phyloP scores from a whole-genome alignment of 208 protist species.

The Leishmania gerbilli region DNA sequence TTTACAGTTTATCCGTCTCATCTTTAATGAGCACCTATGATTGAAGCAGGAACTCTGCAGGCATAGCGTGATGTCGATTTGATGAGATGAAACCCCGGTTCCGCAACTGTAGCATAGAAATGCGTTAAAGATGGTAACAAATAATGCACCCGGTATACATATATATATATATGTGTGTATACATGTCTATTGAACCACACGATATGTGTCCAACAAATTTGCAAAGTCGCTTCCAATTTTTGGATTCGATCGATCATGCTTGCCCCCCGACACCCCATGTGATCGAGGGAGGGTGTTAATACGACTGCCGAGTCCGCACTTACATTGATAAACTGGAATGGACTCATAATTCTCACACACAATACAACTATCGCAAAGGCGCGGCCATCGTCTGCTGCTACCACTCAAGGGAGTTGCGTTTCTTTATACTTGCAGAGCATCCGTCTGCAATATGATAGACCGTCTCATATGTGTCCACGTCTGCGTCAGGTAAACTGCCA shows the following conservation, averaged over 20 bases:
- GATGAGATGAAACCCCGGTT: constrained; percentile 26
- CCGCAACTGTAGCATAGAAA: constrained; percentile 55
- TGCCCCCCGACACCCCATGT: constrained; percentile 40
- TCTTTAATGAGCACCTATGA: constrained; percentile 46
- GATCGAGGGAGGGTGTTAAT: constrained; percentile 20
- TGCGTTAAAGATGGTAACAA: constrained; percentile 33
- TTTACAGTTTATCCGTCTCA: constrained; percentile 30
- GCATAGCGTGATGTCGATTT: constrained; percentile 30
- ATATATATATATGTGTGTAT: background rate
- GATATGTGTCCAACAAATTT: constrained; percentile 26
- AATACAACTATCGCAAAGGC: constrained; percentile 34
- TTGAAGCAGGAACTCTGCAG: constrained; percentile 51
- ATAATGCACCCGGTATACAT: background rate
- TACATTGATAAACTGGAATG: constrained; percentile 25
- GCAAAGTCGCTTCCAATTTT: constrained; percentile 37
- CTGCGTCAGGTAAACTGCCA: constrained; percentile 23
- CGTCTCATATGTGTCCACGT: constrained; percentile 40
- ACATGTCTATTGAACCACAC: background rate
- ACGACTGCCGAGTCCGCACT: background rate
- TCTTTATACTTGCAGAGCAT: constrained; percentile 28
- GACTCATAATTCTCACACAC: constrained; percentile 9
- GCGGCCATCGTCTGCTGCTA: too few relatives aligned
- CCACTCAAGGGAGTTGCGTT: background rate
- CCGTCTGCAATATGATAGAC: constrained; percentile 18
- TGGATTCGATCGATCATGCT: constrained; percentile 22